Evolutionary conservation across 306 rosid species (phyloP), one percentile per base, ranked within the genome.

Genomic region (Pyrus pyrifolia): DNA sequence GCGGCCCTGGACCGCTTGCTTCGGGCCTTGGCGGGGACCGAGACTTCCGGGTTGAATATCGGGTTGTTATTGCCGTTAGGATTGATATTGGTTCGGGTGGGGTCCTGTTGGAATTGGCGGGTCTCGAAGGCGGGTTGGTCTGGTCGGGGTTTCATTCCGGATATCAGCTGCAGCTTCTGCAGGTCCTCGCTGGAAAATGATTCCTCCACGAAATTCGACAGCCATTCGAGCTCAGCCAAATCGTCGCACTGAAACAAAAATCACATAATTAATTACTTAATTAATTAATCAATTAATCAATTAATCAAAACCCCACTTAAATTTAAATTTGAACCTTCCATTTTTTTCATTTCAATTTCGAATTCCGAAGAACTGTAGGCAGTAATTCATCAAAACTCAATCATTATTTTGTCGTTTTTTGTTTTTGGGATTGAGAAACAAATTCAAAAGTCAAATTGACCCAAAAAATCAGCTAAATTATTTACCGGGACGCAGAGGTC

Each of bases 221-320:
- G 79, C 98, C 97, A 95, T 82, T 95, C 99, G 66, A 95, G 87
- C 81, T 90, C 97, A 19, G 97, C 97, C 64, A 89, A 70, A 53
- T 92, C 97, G 74, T 95, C 97, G 67, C 83, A 88, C 98, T 93
- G 88, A 62, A n/a, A 64, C 3, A 53, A 19, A 6, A 35, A 27
- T 22, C 23, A 8, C 5, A 27, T 8, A 42, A 46, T 11, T 3
- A 55, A 49, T 12, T 3, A 55, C 33, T 12, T 49, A n/a, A 29
- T 18, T 19, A 60, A n/a, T n/a, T n/a, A n/a, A n/a, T n/a, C n/a
- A n/a, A 25, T 17, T 18, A 8, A 64, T 72, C 22, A 35, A 59
- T 18, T 18, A 18, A 64, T 72, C 33, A 35, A 40, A 59, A 8
- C 30, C 17, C 10, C 6, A 58, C 23, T 14, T 40, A 22, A 38